Evolutionary conservation across 2,329 filamentous ascomycete species (phyloP).

Genomic region (Ceratocystis huliohia): DNA sequence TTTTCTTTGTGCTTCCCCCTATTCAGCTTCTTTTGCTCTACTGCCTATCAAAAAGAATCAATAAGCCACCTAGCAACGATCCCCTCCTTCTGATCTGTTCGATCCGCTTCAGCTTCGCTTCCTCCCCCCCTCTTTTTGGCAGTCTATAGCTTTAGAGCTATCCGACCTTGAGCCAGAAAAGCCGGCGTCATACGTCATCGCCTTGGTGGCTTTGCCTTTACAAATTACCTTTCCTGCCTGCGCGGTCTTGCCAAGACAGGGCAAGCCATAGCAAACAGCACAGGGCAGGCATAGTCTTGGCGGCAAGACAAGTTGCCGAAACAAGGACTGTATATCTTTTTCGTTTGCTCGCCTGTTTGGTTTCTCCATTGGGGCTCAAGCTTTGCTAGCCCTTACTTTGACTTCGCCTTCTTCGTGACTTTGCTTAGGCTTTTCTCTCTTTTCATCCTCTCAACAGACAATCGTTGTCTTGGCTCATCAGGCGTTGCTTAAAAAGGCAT

Average conservation of each 20-base stretch:
- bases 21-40: background rate
- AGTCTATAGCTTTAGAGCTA: background rate
- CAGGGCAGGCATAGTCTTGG: slow-evolving; percentile 1
- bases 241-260: background rate
- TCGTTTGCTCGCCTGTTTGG: background rate
- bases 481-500: background rate
- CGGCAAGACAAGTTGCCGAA: background rate
- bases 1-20: background rate
- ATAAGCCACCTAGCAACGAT: background rate
- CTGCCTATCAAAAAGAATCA: background rate
- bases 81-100: background rate
- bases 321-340: background rate
- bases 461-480: background rate
- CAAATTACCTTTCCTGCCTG: background rate
- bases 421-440: background rate
- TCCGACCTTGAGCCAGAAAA: background rate
- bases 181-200: slow-evolving; percentile 5
- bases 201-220: background rate
- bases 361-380: background rate
- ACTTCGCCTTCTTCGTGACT: background rate
- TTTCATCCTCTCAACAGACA: background rate
- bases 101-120: background rate
- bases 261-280: background rate
- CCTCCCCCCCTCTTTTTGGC: background rate
- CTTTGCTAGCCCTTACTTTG: background rate